phyloP scores from a whole-genome alignment of 164 flowering plant genomes.

The Aristolochia contorta region DNA sequence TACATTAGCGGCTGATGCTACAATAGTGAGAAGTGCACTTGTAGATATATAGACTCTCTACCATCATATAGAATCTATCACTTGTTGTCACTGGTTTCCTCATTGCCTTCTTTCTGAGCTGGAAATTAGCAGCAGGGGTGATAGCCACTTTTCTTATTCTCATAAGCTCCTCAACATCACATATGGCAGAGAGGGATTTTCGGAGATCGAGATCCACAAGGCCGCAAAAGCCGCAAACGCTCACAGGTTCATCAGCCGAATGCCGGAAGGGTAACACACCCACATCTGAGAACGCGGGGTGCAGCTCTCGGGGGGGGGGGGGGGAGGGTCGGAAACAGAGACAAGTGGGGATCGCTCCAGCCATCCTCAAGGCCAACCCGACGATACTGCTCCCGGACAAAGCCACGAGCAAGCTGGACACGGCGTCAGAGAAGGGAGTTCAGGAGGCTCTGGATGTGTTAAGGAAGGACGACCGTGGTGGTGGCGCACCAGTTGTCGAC shows the following conservation, averaged over 20 bases:
- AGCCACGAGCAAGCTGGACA: conserved; percentile 81
- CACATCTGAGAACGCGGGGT: conserved; percentile 83
- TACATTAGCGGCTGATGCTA: conserved; percentile 59
- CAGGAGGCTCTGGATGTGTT: conserved; percentile 74
- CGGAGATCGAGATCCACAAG: conserved; percentile 54
- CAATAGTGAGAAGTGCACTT: conserved; percentile 52
- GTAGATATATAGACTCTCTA: conserved; percentile 65
- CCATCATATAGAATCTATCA: conserved; percentile 57
- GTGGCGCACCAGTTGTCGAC: conserved; percentile 87
- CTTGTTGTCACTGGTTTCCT: conserved; percentile 54
- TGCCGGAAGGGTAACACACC: conserved; percentile 63
- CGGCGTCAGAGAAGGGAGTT: conserved; percentile 69
- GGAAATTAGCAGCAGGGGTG: conserved; percentile 62
- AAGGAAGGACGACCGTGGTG: conserved; percentile 64
- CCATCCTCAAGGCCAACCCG: conserved; percentile 62
- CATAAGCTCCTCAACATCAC: conserved; percentile 55
- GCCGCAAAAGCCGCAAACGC: conserved; percentile 81
- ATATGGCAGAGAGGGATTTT: conserved; percentile 54
- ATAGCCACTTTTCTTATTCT: conserved; percentile 62
- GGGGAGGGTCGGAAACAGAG: conserved; percentile 88
- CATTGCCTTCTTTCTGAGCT: conserved; percentile 48
- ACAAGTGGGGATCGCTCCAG: conserved; percentile 78
- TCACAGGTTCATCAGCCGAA: conserved; percentile 56
- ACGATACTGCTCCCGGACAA: conserved; percentile 68
- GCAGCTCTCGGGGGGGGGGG: conserved; percentile 91